These are phyloP conservation scores for Verticillium longisporum DNA, from an alignment of 2,329 filamentous ascomycete species.

Conservation along the genomic window DNA sequence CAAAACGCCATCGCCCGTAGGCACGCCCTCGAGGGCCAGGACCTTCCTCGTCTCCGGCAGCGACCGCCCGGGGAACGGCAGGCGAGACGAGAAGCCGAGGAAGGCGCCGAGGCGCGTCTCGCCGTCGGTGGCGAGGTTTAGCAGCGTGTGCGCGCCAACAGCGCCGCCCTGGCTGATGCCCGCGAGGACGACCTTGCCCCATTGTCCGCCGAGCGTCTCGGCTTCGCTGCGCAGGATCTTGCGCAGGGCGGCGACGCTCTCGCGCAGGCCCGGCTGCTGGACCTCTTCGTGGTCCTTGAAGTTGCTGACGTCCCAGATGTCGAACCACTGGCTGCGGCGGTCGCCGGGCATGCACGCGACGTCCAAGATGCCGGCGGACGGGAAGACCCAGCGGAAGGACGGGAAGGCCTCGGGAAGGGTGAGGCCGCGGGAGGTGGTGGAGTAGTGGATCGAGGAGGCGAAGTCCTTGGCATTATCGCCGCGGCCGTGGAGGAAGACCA, in stretches of 20 bases:
- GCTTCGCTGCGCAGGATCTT: conserved; percentile 27
- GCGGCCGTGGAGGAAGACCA: conserved; percentile 38
- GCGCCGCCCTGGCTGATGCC: conserved; percentile 41
- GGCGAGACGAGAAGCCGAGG: conserved; percentile 29
- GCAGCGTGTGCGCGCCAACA: conserved; percentile 27
- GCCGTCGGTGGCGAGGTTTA: conserved; percentile 19
- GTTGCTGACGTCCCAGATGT: conserved; percentile 35
- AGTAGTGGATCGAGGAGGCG: conserved; percentile 19
- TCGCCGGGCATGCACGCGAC: conserved; percentile 13
- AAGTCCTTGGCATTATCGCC: conserved; percentile 30
- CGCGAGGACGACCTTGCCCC: conserved; percentile 31
- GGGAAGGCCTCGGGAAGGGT: conserved; percentile 33
- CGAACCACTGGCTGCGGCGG: conserved; percentile 39
- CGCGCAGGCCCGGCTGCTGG: conserved; percentile 31
- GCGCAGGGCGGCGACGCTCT: conserved; percentile 25
- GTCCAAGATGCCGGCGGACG: conserved; percentile 27
- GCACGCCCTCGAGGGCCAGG: conserved; percentile 18
- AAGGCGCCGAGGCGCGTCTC: conserved; percentile 21
- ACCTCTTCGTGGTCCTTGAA: conserved; percentile 33
- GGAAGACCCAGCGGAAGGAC: conserved; percentile 42
- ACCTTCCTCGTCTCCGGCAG: conserved; percentile 23
- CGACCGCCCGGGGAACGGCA: conserved; percentile 25
- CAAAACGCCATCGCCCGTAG: conserved; percentile 22
- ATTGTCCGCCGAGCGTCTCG: conserved; percentile 23
- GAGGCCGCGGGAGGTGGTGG: conserved; percentile 20